Evolutionary conservation across 257 asterid genomes (phyloP).

Genomic region (Solanum etuberosum): DNA sequence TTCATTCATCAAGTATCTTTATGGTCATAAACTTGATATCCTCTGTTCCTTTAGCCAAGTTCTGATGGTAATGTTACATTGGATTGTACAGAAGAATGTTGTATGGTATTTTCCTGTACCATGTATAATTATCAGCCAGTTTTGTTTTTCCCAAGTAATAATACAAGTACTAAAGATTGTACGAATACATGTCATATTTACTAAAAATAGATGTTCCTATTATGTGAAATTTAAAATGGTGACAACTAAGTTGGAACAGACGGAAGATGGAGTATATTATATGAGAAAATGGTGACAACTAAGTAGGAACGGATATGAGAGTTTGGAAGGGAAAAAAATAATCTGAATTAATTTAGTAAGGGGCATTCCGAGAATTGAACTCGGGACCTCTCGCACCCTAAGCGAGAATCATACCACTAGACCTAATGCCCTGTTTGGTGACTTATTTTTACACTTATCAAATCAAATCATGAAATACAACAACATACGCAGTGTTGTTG

Average conservation of each 20-base stretch:
- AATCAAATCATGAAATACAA: no score
- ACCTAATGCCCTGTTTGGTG: constrained; percentile 43
- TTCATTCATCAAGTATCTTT: not conserved
- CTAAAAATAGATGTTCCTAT: not conserved
- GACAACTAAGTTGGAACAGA: not conserved
- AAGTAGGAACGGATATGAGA: not conserved
- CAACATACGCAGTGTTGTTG: not conserved
- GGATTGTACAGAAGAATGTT: not conserved
- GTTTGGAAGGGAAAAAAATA: not conserved
- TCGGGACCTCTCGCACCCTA: constrained; percentile 93
- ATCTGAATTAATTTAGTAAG: not conserved
- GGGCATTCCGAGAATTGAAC: constrained; percentile 91
- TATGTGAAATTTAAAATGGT: not conserved
- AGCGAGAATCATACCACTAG: constrained; percentile 82
- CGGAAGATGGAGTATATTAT: no score
- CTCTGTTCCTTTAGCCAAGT: not conserved
- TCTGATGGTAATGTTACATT: not conserved
- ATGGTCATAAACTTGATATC: not conserved
- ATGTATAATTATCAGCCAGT: not conserved
- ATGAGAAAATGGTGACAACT: no score
- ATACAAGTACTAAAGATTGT: not conserved
- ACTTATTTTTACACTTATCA: not conserved
- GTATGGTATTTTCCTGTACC: not conserved
- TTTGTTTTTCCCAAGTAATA: not conserved
- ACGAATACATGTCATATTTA: not conserved